Conservation (phyloP, 371 early-diverging fungal genomes). For the Blyttiomyces sp. region DNA sequence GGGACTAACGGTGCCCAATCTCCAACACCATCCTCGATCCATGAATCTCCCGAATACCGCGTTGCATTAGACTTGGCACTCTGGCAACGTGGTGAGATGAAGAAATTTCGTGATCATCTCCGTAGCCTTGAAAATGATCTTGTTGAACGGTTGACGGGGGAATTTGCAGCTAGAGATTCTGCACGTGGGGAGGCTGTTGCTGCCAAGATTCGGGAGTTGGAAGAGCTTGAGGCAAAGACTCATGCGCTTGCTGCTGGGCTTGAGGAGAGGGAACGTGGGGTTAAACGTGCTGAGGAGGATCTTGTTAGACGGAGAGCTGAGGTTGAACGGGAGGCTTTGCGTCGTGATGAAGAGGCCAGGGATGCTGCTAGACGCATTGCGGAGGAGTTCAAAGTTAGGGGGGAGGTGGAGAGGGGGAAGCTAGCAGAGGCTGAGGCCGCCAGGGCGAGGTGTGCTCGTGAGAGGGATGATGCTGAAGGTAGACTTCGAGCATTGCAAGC, state of each 20-base stretch:
- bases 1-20: background rate
- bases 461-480: conserved; percentile 29
- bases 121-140: conserved; percentile 28
- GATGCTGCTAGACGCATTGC: conserved; percentile 24
- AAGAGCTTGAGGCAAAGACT: conserved; percentile 19
- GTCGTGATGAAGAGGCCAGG: conserved; percentile 17
- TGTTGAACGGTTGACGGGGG: conserved; percentile 29
- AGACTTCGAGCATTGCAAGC: conserved; percentile 14
- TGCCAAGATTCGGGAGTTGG: conserved; percentile 23
- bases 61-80: conserved; percentile 44
- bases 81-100: conserved; percentile 39
- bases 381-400: conserved; percentile 30
- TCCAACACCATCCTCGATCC: conserved; percentile 20
- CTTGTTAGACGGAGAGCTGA: conserved; percentile 14
- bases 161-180: conserved; percentile 29
- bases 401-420: conserved; percentile 26
- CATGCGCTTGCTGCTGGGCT: conserved; percentile 26
- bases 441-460: conserved; percentile 13
- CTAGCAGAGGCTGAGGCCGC: conserved; percentile 30
- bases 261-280: conserved; percentile 32
- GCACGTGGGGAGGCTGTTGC: conserved; percentile 27
- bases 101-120: conserved; percentile 32
- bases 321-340: conserved; percentile 23
- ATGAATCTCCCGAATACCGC: conserved; percentile 32
- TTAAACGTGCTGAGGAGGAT: conserved; percentile 16